phyloP scores from a whole-genome alignment of 2,329 filamentous ascomycete genomes.

The Didymella pomorum region DNA sequence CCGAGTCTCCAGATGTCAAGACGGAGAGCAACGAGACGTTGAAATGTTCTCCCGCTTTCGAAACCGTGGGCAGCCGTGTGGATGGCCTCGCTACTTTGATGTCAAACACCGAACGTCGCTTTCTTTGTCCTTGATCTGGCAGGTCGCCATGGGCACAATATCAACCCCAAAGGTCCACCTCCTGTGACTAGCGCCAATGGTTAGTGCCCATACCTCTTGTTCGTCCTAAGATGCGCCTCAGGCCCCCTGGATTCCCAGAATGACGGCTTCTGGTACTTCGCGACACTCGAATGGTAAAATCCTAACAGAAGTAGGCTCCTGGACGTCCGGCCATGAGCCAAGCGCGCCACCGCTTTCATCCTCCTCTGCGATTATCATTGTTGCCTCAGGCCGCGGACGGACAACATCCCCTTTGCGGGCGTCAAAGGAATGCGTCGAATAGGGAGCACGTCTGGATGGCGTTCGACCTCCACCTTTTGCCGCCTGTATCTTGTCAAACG shows the following conservation, averaged over 20 bases:
- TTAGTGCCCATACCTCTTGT: neutral
- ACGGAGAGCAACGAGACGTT: too few relatives aligned
- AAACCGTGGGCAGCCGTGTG: neutral
- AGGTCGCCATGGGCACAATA: neutral
- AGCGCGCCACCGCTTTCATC: neutral
- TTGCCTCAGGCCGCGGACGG: neutral
- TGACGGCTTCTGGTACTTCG: slow-evolving; percentile 1
- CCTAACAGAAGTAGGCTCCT: neutral
- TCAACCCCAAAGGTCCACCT: neutral
- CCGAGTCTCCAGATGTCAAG: neutral
- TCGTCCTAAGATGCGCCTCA: neutral
- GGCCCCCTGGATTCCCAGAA: neutral
- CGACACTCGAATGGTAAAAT: neutral
- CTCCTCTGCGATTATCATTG: neutral
- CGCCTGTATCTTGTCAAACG: slow-evolving; percentile 8
- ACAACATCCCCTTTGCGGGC: neutral
- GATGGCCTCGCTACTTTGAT: neutral
- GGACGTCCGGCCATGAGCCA: neutral
- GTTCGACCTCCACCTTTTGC: neutral
- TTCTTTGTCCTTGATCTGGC: neutral
- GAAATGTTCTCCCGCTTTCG: neutral
- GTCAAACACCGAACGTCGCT: neutral
- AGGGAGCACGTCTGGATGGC: slow-evolving; percentile 10
- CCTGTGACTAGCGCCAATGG: neutral
- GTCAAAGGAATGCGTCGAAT: slow-evolving; percentile 1